A percentile compares a stretch with the other conserved stretches of the same genome.
Conservation (phyloP, 2,329 filamentous ascomycete genomes). For the Xylaria multiplex region DNA sequence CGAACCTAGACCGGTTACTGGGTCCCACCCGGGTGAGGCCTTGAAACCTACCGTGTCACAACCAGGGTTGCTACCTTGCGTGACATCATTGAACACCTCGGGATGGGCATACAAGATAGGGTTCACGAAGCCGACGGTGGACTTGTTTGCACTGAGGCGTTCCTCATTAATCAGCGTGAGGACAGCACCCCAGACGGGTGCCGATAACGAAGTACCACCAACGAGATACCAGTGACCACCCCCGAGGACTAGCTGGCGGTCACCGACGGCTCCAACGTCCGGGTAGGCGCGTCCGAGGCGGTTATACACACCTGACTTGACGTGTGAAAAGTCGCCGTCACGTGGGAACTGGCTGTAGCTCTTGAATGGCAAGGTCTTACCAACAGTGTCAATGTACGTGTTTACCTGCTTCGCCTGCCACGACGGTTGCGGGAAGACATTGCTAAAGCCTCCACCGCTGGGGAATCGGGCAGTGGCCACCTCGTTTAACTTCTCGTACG, state of each 20-base stretch:
- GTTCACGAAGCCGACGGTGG: slow-evolving; percentile 63
- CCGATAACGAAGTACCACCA: slow-evolving; percentile 65
- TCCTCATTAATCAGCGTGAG: slow-evolving; percentile 64
- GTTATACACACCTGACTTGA: slow-evolving; percentile 50
- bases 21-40: slow-evolving; percentile 55
- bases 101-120: slow-evolving; percentile 60
- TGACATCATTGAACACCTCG: slow-evolving; percentile 54
- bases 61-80: slow-evolving; percentile 51
- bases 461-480: slow-evolving; percentile 44
- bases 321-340: slow-evolving; percentile 50
- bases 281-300: slow-evolving; percentile 53
- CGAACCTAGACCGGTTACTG: slow-evolving; percentile 52
- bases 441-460: slow-evolving; percentile 56
- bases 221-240: slow-evolving; percentile 48
- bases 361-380: slow-evolving; percentile 40
- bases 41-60: slow-evolving; percentile 56
- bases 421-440: slow-evolving; percentile 53
- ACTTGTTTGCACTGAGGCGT: slow-evolving; percentile 56
- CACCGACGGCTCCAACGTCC: slow-evolving; percentile 57
- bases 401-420: slow-evolving; percentile 55
- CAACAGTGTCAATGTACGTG: slow-evolving; percentile 51
- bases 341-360: slow-evolving; percentile 39
- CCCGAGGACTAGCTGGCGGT: slow-evolving; percentile 44
- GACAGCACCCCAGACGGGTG: slow-evolving; percentile 65
- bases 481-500: slow-evolving; percentile 40